Evolutionary conservation across 1,284 basidiomycete genomes (phyloP).

Genomic region (Ganoderma multipileum): DNA sequence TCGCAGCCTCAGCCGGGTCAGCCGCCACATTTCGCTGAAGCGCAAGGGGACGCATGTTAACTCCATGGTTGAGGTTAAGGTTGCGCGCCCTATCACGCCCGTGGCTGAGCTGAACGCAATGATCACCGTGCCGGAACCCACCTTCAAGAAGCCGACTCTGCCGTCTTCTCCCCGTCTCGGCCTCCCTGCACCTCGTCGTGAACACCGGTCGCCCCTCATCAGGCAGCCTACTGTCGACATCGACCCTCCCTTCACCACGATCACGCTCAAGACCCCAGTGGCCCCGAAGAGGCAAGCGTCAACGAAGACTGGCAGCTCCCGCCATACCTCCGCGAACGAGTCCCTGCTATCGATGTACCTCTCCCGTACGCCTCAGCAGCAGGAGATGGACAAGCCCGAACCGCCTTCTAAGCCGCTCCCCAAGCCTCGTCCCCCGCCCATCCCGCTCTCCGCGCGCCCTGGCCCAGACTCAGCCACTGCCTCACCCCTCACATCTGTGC

Average conservation of each 20-base stretch:
- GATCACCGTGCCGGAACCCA: constrained; percentile 37
- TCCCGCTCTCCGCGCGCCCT: constrained; percentile 27
- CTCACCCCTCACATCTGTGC: constrained; percentile 20
- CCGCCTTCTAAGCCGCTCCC: constrained; percentile 24
- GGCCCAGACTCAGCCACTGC: constrained; percentile 24
- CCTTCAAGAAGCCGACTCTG: constrained; percentile 26
- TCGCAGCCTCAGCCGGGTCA: constrained; percentile 24
- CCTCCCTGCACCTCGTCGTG: constrained; percentile 37
- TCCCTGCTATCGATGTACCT: constrained; percentile 43
- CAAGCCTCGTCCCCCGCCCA: constrained; percentile 24
- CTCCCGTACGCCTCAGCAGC: constrained; percentile 28
- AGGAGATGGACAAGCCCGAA: constrained; percentile 24
- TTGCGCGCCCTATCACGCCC: constrained; percentile 47
- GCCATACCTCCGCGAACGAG: constrained; percentile 28
- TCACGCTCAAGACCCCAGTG: constrained; percentile 34
- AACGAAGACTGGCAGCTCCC: constrained; percentile 9
- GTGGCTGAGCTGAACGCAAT: constrained; percentile 41
- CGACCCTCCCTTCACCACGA: constrained; percentile 30
- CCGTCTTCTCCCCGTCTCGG: constrained; percentile 25
- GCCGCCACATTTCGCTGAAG: constrained; percentile 25
- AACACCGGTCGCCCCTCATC: constrained; percentile 33
- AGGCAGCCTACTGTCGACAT: constrained; percentile 26
- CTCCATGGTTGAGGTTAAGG: constrained; percentile 18
- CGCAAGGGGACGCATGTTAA: constrained; percentile 22
- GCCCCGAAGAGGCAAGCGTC: constrained; percentile 16